Evolutionary conservation across 768 basidiomycete species (phyloP), one percentile per base, ranked within the genome.

Genomic region (Termitomyces sp.): DNA sequence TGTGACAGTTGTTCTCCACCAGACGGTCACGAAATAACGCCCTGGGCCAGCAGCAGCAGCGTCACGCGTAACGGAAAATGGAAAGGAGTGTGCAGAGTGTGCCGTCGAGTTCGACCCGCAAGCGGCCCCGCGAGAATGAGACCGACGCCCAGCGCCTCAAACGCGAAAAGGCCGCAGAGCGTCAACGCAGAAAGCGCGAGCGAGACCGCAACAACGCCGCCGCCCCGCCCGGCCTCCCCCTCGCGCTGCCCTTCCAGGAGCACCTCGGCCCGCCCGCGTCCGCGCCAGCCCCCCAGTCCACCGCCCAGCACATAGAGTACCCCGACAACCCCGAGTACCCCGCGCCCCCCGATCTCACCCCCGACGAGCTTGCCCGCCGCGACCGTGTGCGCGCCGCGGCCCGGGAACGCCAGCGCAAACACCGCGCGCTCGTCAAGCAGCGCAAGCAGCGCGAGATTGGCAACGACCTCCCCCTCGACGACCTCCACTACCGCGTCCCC

Each of bases 91-190:
- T 72, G 57, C 67, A 71, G 53, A 60, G 63, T 33, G 60, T 65
- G 2, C 26, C 68, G 5, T 50, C 67, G 54, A 41, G 40, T n/a
- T n/a, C 40, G 18, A 7, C 14, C n/a, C 72, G 78, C 51, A 88
- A 86, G 70, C 79, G 86, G 26, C 73, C 82, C 43, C 79, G 88
- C 63, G 78, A 90, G 68, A 83, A 87, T 76, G 89, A 90, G 75
- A 86, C 87, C 11, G 81, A 83, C 30, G 80, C 79, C 56, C 87
- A 90, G 72, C 77, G 83, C 63, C 76, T 82, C 64, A 92, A 92
- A 69, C 82, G 91, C 63, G 88, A 90, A 78, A 92, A 92, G 70
- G 91, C 91, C 1, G 88, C 92, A 43, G 91, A 92, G 70, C 78
- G 91, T 59, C 91, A 93, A 69, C 82, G 91, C 48, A 71, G 89